These are phyloP conservation scores for Dictyostelium purpureum DNA, from an alignment of 78 protist species.

Conservation along the genomic window DNA sequence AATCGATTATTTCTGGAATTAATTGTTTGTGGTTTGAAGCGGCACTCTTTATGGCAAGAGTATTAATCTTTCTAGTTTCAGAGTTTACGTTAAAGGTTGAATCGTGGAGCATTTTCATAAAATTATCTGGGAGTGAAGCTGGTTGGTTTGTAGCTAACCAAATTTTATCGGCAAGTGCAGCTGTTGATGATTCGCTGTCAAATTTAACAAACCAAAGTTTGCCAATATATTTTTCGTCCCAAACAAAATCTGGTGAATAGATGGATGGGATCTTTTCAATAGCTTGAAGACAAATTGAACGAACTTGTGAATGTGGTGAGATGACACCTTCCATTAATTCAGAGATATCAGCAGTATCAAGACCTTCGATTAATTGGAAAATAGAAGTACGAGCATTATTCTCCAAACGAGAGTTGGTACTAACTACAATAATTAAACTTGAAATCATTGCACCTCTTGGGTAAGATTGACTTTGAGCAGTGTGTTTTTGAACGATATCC, in stretches of 20 bases:
- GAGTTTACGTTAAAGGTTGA: conserved; percentile 23
- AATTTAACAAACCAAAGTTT: conserved; percentile 70
- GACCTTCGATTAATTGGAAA: conserved; percentile 62
- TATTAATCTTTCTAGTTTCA: conserved; percentile 59
- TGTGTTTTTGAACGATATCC: conserved; percentile 64
- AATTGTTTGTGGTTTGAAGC: not conserved
- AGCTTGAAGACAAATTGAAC: conserved; percentile 62
- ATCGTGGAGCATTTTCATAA: not conserved
- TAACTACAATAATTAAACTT: conserved; percentile 59
- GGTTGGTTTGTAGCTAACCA: conserved; percentile 49
- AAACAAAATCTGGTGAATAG: conserved; percentile 14
- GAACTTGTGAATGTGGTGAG: conserved; percentile 56
- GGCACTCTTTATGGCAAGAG: conserved; percentile 38
- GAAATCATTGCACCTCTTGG: conserved; percentile 80
- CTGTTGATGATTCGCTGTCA: conserved; percentile 25
- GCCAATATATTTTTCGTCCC: conserved; percentile 51
- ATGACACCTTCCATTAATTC: conserved; percentile 65
- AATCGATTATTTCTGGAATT: conserved; percentile 22
- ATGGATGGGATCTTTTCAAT: conserved; percentile 71
- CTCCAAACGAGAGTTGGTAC: conserved; percentile 36
- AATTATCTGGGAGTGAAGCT: not conserved
- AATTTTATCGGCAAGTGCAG: conserved; percentile 51
- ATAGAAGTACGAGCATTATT: conserved; percentile 27
- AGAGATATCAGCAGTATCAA: conserved; percentile 38
- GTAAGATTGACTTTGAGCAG: conserved; percentile 41